Percentiles rank a stretch among this genome's conserved stretches.
phyloP scores from a whole-genome alignment of 2,329 filamentous ascomycete species.

The Trichoderma atroviride region DNA sequence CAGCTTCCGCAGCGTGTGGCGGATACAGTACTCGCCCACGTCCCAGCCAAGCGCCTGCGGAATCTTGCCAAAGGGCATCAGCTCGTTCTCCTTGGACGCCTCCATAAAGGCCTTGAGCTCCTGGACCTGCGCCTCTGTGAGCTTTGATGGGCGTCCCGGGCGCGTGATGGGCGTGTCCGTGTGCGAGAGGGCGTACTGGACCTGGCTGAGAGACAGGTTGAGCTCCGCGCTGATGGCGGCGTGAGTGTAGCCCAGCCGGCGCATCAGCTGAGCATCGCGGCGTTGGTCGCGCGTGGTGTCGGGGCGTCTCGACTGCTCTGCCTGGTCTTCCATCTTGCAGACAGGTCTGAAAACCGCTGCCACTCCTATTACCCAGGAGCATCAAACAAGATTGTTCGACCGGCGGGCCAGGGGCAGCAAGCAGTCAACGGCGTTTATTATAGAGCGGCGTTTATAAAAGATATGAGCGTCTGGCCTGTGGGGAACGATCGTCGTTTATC shows the following conservation, averaged over 20 bases:
- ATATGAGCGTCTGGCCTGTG: neutral
- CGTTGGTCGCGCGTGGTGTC: slow-evolving; percentile 20
- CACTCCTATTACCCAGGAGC: neutral
- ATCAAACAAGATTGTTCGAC: neutral
- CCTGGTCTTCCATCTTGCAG: neutral
- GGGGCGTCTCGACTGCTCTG: slow-evolving; percentile 1
- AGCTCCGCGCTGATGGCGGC: slow-evolving; percentile 13
- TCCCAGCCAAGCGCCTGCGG: slow-evolving; percentile 15
- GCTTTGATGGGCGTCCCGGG: neutral
- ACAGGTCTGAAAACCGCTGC: neutral
- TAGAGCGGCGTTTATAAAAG: neutral
- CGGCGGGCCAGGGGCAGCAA: neutral
- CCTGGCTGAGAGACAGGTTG: slow-evolving; percentile 11
- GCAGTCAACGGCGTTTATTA: neutral
- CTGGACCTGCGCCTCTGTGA: slow-evolving; percentile 15
- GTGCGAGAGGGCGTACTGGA: slow-evolving; percentile 17
- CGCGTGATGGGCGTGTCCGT: slow-evolving; percentile 17
- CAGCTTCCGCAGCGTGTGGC: slow-evolving; percentile 14
- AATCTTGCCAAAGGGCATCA: slow-evolving; percentile 18
- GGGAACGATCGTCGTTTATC: slow-evolving; percentile 3
- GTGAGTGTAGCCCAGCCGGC: slow-evolving; percentile 18
- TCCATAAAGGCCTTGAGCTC: slow-evolving; percentile 18
- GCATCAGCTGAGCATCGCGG: slow-evolving; percentile 21
- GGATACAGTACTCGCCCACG: slow-evolving; percentile 23
- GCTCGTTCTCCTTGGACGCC: slow-evolving; percentile 4